A percentile compares a stretch with the other conserved stretches of the same genome.
Evolutionary conservation across 2,329 filamentous ascomycete species (phyloP).

Genomic region (Beauveria sp.): DNA sequence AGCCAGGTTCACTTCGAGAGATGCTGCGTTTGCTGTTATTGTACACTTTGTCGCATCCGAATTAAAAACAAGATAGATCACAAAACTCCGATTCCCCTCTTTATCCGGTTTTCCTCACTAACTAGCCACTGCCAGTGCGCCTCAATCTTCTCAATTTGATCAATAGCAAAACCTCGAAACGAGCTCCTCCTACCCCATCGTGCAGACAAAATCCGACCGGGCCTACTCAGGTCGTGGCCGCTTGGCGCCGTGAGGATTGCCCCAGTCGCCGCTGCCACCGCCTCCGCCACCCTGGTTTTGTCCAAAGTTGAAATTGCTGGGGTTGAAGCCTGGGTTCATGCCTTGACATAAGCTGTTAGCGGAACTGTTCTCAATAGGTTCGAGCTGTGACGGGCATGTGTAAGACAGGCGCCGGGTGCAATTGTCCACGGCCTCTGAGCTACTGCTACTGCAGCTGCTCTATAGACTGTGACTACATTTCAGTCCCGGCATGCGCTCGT

Average conservation of each 20-base stretch:
- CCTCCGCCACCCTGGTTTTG: slow-evolving; percentile 36
- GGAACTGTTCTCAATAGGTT: not conserved
- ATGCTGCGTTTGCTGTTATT: not conserved
- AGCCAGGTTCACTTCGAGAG: not conserved
- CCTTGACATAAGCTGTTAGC: slow-evolving; percentile 47
- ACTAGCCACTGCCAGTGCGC: not conserved
- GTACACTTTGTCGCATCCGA: slow-evolving; percentile 6
- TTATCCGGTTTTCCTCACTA: not conserved
- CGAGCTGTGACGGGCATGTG: not conserved
- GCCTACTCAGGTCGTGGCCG: slow-evolving; percentile 62
- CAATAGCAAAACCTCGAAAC: not conserved
- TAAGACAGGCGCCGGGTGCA: not conserved
- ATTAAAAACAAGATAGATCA: not conserved
- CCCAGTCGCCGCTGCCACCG: slow-evolving; percentile 48
- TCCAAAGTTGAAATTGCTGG: slow-evolving; percentile 59
- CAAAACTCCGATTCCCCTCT: not conserved
- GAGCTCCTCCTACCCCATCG: not conserved
- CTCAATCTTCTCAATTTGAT: not conserved
- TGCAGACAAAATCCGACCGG: not conserved
- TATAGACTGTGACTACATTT: not conserved
- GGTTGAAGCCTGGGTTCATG: slow-evolving; percentile 64
- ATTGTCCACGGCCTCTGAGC: not conserved
- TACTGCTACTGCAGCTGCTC: not conserved
- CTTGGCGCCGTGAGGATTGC: slow-evolving; percentile 78
- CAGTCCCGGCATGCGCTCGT: not conserved